Base-by-base conservation (phyloP, 2,329 filamentous ascomycete genomes). In the Aspergillus sp. region DNA sequence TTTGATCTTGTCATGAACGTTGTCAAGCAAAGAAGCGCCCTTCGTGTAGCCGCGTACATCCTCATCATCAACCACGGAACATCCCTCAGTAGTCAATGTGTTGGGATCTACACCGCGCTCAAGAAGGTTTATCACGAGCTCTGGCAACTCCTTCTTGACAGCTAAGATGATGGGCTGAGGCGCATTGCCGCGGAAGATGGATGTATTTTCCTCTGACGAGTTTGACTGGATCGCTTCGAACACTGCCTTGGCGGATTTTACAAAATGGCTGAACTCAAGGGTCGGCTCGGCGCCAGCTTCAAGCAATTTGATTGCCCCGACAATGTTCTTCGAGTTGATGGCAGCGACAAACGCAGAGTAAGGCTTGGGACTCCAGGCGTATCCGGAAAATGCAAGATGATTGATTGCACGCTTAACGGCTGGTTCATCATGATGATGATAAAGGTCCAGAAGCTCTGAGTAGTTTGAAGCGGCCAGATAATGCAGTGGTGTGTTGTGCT, bases 121-220 rank as follows among this genome's bases (percentile, higher is more conserved):
- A 1, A 94, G 62, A 2, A 94, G 74, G 37, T 77, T 69, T 3
- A 80, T 58, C 1, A 80, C 81, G 5, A 82, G 60, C 0, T 73
- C 68, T n/a, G 69, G 65, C 58, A 82, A 49, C 57, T 80, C 76
- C 6, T 64, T 60, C 68, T 75, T 12, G 3, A 78, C 66, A 2
- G 88, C 87, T 3, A 75, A 49, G 7, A 89, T 72, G 12, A 93
- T 68, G 0, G 88, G 87, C 58, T 91, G 87, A 46, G 79, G 72
- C 9, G 78, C 60, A 1, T 56, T 61, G 5, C 64, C 50, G 3
- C 72, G 63, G 61, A 82, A 87, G 0, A 57, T 55, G 1, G 65
- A 63, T 48, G 75, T 66, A 47, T 82, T 82, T 0, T 64, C 44
- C 19, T 84, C 77, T 1, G 74, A 60, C 13, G 58, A 67, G 17